A percentile compares a stretch with the other conserved stretches of the same genome.
Evolutionary conservation across 2,329 filamentous ascomycete species (phyloP).

Genomic region (Polychaeton citri): DNA sequence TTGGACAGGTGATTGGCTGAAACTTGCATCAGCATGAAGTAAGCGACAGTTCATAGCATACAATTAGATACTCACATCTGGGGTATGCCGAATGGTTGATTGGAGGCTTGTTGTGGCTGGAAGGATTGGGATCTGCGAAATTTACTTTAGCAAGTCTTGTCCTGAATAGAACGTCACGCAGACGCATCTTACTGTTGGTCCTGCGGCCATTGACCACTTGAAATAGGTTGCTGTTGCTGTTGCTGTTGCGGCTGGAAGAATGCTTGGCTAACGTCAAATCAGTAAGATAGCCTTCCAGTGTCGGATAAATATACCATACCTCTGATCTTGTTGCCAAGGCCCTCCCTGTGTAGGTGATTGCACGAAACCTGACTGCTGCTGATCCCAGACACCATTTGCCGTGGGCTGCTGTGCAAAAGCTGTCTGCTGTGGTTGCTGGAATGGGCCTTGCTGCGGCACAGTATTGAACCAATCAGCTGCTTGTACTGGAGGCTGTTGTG

Average conservation of each 20-base stretch:
- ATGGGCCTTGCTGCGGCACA: slow-evolving; percentile 13
- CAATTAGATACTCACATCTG: background rate
- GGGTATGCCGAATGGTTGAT: background rate
- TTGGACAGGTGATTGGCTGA: background rate
- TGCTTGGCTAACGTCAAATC: background rate
- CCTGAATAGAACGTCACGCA: too few species aligned
- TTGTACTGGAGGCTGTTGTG: slow-evolving; percentile 19
- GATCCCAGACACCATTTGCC: slow-evolving; percentile 32
- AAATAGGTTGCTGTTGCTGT: slow-evolving; percentile 7
- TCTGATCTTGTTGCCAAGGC: background rate
- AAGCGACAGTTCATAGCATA: too few species aligned
- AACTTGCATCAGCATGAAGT: too few species aligned
- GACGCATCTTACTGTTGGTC: background rate
- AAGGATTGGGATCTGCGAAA: background rate
- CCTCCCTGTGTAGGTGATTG: background rate
- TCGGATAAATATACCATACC: background rate
- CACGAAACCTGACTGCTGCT: slow-evolving; percentile 4
- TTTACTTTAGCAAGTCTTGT: too few species aligned
- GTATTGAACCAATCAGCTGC: slow-evolving; percentile 1
- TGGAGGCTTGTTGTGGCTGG: background rate
- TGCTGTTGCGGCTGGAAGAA: slow-evolving; percentile 16
- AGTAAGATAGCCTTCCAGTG: too few species aligned
- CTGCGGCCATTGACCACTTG: background rate
- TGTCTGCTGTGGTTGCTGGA: slow-evolving; percentile 13
- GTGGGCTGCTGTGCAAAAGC: slow-evolving; percentile 4